Evolutionary conservation across 106 monocot genomes (phyloP), one percentile per base, ranked within the genome.

Genomic region (Dendrobium nobile): DNA sequence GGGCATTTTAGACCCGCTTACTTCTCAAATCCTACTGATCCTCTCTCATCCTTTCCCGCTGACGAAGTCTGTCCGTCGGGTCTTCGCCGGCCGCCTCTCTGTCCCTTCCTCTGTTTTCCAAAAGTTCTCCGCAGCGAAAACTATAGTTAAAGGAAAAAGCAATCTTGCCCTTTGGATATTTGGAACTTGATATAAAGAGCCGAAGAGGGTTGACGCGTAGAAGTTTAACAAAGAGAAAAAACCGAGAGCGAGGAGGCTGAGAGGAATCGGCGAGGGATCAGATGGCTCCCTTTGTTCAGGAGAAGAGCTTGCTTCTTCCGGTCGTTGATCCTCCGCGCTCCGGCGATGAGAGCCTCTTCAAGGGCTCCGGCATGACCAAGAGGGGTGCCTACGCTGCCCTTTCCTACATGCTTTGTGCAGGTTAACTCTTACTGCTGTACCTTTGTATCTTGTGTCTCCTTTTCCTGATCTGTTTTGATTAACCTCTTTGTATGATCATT

Each of bases 331-430:
- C 80, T 74, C 83, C 86, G 48, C 79, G 73, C 1, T 75, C 81
- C 26, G 82, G 84, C 67, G 92, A 90, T 78, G 90, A 89, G 37
- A 87, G 84, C 82, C 83, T 92, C 47, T 89, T 92, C 75, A 95
- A 90, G 84, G 95, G 90, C 8, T 89, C 92, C 75, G 87, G 82
- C 75, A 95, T 95, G 95, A 92, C 88, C 45, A 84, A 77, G 82
- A 87, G 92, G 17, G 95, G 95, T 54, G 88, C 95, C 47, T 80
- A 82, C 81, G 95, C 95, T 37, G 92, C 95, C n/a, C 77, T 95
- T 55, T 90, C 95, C 33, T 95, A 95, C 92, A 95, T 95, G 95
- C 43, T 80, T 42, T 95, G 92, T 84, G 88, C 95, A 24, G 92
- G 95, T 95, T 47, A 54, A 55, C 20, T 51, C 7, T 28, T 75